These are phyloP conservation scores for Aquilaria agallochum DNA, from an alignment of 441 rosid species.

Conservation along the genomic window DNA sequence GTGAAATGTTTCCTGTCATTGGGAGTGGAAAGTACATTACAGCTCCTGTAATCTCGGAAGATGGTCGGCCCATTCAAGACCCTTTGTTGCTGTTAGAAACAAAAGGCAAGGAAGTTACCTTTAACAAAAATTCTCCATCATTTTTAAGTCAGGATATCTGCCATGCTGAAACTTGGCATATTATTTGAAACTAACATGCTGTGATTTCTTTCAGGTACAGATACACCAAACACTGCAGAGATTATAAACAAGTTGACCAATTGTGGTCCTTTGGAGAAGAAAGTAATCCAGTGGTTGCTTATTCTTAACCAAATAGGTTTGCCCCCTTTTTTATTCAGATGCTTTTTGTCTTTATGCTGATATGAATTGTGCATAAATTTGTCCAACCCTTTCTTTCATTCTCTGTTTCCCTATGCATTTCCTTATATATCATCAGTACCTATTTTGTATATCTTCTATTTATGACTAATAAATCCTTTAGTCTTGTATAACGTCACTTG, in stretches of 20 bases:
- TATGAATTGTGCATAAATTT: too few species aligned
- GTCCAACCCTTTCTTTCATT: too few species aligned
- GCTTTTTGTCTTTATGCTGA: neutral
- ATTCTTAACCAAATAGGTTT: constrained; percentile 94
- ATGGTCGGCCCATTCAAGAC: constrained; percentile 75
- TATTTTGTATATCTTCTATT: too few species aligned
- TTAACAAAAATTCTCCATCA: constrained; percentile 1
- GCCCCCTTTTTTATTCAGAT: constrained; percentile 17
- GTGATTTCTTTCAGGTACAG: constrained; percentile 24
- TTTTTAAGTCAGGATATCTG: too few species aligned
- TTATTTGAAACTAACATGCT: constrained; percentile 2
- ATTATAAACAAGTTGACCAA: constrained; percentile 46
- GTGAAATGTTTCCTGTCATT: constrained; percentile 62
- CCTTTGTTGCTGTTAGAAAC: constrained; percentile 75
- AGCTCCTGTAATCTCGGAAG: constrained; percentile 82
- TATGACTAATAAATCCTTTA: too few species aligned
- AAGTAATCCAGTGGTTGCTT: constrained; percentile 81
- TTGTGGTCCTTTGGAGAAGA: constrained; percentile 63
- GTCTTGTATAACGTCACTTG: too few species aligned
- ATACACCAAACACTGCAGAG: constrained; percentile 35
- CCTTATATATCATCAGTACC: too few species aligned
- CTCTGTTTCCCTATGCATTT: too few species aligned
- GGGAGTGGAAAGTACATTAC: constrained; percentile 88
- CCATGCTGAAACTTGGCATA: neutral
- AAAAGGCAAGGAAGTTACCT: constrained; percentile 27